A percentile compares a stretch with the other conserved stretches of the same genome.
Evolutionary conservation across 2,329 filamentous ascomycete genomes (phyloP).

Genomic region (Cryphonectria nitschkei): DNA sequence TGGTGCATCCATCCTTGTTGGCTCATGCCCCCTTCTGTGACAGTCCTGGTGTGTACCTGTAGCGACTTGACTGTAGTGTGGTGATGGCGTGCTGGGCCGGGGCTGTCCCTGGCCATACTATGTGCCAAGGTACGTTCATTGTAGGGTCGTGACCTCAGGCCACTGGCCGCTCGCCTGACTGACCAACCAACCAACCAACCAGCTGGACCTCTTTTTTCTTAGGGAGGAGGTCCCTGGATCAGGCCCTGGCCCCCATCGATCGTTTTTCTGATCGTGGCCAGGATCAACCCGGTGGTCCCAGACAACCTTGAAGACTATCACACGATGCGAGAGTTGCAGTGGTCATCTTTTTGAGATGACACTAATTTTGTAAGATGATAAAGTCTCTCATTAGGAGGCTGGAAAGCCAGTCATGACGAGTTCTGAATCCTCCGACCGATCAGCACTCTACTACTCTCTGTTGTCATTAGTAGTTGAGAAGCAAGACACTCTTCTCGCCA

Average conservation of each 20-base stretch:
- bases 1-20: neutral
- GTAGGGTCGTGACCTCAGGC: neutral
- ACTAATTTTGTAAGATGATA: conserved; percentile 1
- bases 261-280: neutral
- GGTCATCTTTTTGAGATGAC: conserved; percentile 1
- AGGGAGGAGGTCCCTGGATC: neutral
- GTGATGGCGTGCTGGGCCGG: conserved; percentile 2
- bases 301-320: conserved; percentile 5
- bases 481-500: neutral
- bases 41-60: neutral
- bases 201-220: neutral
- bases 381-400: conserved; percentile 1
- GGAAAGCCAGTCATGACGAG: neutral
- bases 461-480: neutral
- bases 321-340: neutral
- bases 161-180: neutral
- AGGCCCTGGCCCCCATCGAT: conserved; percentile 3
- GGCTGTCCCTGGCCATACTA: neutral
- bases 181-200: neutral
- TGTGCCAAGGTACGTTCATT: neutral
- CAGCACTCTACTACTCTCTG: neutral
- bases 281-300: neutral
- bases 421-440: neutral
- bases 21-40: neutral
- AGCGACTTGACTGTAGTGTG: neutral